phyloP scores from a whole-genome alignment of 2,329 filamentous ascomycete species.

The Bimuria novae-zelandiae region DNA sequence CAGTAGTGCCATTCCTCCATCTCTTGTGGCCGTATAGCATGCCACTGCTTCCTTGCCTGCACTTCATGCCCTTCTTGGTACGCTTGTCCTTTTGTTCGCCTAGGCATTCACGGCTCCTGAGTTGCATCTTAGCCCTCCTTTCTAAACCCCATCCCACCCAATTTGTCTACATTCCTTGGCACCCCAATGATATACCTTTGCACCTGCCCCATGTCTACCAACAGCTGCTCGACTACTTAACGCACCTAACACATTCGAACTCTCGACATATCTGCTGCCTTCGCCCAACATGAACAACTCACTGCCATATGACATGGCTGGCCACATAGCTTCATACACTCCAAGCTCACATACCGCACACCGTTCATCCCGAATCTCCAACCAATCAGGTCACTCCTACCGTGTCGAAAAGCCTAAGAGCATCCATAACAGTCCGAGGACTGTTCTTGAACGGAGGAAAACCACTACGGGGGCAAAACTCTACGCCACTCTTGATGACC shows the following conservation, averaged over 20 bases:
- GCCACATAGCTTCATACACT: constrained; percentile 35
- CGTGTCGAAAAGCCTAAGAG: constrained; percentile 48
- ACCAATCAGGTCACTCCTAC: constrained; percentile 35
- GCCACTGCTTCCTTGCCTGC: constrained; percentile 41
- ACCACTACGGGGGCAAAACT: constrained; percentile 45
- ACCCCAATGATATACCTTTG: constrained; percentile 41
- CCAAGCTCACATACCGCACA: constrained; percentile 32
- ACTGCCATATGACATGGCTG: constrained; percentile 18
- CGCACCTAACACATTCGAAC: constrained; percentile 11
- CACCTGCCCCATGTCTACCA: constrained; percentile 28
- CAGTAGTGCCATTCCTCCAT: constrained; percentile 41
- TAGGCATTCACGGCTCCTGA: constrained; percentile 37
- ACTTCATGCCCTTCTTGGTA: constrained; percentile 37
- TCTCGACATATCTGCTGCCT: constrained; percentile 13
- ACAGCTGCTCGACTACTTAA: constrained; percentile 22
- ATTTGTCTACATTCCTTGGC: constrained; percentile 45
- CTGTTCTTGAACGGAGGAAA: constrained; percentile 44
- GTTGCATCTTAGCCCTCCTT: constrained; percentile 32
- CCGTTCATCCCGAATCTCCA: constrained; percentile 41
- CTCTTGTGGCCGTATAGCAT: constrained; percentile 40
- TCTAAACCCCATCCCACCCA: constrained; percentile 39
- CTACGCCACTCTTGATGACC: constrained; percentile 47
- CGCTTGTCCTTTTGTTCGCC: constrained; percentile 33
- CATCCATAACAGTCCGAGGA: constrained; percentile 45
- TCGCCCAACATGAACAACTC: constrained; percentile 24